Evolutionary conservation across 2,329 filamentous ascomycete genomes (phyloP), one percentile per base, ranked within the genome.

Genomic region (Zymoseptoria ardabiliae): DNA sequence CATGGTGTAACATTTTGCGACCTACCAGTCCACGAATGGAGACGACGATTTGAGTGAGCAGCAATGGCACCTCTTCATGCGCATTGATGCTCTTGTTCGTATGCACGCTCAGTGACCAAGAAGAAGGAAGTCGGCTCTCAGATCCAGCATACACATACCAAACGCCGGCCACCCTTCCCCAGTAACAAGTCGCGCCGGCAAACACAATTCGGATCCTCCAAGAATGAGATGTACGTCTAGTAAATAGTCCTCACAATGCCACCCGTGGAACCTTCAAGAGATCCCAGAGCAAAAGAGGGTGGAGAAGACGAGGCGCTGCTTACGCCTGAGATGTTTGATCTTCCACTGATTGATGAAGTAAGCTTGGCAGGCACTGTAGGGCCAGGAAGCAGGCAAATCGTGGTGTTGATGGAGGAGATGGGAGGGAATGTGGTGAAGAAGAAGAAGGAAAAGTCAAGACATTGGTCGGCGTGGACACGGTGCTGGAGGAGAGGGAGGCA

Each of bases 221-320:
- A 45, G 13, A n/a, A 45, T 45, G 35, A 45, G 35, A 76, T 79
- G 76, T 79, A 72, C 76, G 76, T 78, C 77, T 68, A 71, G 72
- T 66, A 74, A 72, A 69, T 77, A 79, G 77, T 79, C 77, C 77
- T 75, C 72, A 73, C 67, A 71, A 71, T 45, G 72, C 69, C 73
- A 73, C 66, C 63, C 58, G 65, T 45, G 35, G 11, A n/a, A 17
- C 13, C 35, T 45, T 45, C 35, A 45, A 45, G 13, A 45, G 35
- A 45, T 45, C 64, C 63, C 61, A 66, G 70, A 69, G 73, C 73
- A 71, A 72, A 70, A 74, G 75, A 78, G 77, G 77, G 78, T 80
- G 78, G 77, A 79, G 76, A 74, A 77, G 77, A 79, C 78, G 76
- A 74, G 76, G 77, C 74, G 73, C 77, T 80, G 77, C 77, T 79